Percentiles rank a stretch among this genome's conserved stretches.
phyloP scores from a whole-genome alignment of 2,329 filamentous ascomycete species.

The Sphaerostilbella broomeana region DNA sequence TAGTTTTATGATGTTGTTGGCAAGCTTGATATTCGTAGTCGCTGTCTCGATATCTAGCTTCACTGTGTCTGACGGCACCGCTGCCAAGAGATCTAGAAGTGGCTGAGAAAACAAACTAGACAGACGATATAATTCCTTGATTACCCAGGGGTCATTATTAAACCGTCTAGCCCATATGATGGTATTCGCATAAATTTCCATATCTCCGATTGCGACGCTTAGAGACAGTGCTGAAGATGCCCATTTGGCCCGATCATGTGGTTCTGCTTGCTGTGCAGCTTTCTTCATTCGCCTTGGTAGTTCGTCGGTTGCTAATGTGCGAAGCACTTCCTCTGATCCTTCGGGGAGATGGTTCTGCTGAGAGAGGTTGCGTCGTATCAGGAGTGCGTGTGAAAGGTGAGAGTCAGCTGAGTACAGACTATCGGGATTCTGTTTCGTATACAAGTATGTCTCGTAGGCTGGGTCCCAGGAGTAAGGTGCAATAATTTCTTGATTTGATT shows the following conservation, averaged over 20 bases:
- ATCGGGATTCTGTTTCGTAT: no score
- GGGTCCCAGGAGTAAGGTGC: no score
- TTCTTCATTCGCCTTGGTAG: slow-evolving; percentile 18
- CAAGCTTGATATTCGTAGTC: background rate
- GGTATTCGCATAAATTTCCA: slow-evolving; percentile 19
- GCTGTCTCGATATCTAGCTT: background rate
- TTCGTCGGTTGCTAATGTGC: no score
- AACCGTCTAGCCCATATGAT: slow-evolving; percentile 25
- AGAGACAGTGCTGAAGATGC: slow-evolving; percentile 22
- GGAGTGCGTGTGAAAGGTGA: background rate
- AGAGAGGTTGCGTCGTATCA: background rate
- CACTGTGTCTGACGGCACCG: no score
- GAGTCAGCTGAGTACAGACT: background rate
- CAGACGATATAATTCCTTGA: slow-evolving; percentile 16
- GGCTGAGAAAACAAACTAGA: no score
- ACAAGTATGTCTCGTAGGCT: no score
- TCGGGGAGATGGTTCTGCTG: no score
- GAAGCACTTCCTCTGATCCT: no score
- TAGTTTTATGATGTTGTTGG: background rate
- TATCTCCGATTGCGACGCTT: slow-evolving; percentile 20
- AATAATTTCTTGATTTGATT: background rate
- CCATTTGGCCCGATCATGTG: slow-evolving; percentile 21
- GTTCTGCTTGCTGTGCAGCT: slow-evolving; percentile 19
- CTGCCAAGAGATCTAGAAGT: no score
- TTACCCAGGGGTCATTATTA: slow-evolving; percentile 20